Evolutionary conservation across 2,329 filamentous ascomycete species (phyloP), one percentile per base, ranked within the genome.

Genomic region (Xylaria sp.): DNA sequence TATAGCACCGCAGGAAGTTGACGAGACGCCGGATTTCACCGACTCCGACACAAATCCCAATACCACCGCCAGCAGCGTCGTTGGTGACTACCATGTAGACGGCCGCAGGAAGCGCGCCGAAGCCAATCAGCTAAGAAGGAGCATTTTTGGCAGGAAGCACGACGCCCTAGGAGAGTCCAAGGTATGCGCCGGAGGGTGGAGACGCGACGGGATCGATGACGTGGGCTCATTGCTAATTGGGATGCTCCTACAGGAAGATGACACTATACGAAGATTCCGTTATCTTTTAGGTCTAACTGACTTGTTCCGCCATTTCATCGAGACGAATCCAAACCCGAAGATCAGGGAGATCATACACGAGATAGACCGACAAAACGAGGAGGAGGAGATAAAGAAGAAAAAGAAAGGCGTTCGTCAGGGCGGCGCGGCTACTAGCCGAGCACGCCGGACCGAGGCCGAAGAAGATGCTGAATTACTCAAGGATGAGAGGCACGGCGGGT

Each of bases 251-350:
- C 56, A 77, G 93, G 95, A 98, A 83, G 93, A 98, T 85, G 95
- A 98, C 77, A 97, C 93, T 0, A 93, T 98, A 77, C 90, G 95
- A 74, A 88, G 96, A 78, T 99, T 99, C 79, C 91, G 94, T 71
- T 99, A 99, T 79, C 88, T 99, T 1, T 88, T 99, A 14, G 97
- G 97, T 30, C 85, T 99, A 61, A 99, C 96, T 17, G 96, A 99
- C 77, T 86, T 99, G 21, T 99, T 99, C 84, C 93, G 97, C 72
- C 96, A 99, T 82, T 99, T 99, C 81, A 99, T 99, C 82, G 94
- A 98, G 78, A 93, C 94, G 8, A 99, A 98, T 78, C 95, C 94
- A 4, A 94, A 99, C 77, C 95, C 96, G 17, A 93, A 93, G 75
- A 96, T 98, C 76, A 93, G 95, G 75, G 93, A 97, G 67, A 93